phyloP scores from a whole-genome alignment of 202 grass and related monocot species.

The Brachypodium distachyon region DNA sequence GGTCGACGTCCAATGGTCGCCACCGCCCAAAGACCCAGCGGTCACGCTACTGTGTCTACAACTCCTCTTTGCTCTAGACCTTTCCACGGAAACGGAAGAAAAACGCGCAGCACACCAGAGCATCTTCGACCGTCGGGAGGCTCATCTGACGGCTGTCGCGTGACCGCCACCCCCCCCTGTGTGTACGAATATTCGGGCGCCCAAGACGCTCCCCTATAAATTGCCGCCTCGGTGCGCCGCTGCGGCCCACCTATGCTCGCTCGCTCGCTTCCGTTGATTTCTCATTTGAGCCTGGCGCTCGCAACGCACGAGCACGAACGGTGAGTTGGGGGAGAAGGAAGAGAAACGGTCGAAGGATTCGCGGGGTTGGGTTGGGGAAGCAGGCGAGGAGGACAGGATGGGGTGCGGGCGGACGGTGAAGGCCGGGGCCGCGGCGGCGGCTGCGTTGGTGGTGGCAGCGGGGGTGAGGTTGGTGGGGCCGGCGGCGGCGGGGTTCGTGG shows the following conservation, averaged over 20 bases:
- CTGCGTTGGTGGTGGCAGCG: conserved; percentile 32
- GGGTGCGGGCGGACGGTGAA: conserved; percentile 37
- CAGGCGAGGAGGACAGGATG: conserved; percentile 19
- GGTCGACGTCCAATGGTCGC: neutral
- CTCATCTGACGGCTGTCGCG: neutral
- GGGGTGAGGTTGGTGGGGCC: conserved; percentile 35
- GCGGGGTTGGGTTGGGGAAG: neutral
- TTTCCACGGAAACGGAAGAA: neutral
- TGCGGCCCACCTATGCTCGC: neutral
- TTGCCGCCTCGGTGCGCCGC: neutral
- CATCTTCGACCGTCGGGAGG: neutral
- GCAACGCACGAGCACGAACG: neutral
- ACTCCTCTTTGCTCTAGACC: no score
- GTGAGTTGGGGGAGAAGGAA: neutral
- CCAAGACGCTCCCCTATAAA: conserved; percentile 17
- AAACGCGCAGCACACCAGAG: neutral
- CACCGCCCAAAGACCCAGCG: conserved; percentile 25
- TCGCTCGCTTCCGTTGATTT: neutral
- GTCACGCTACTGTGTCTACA: neutral
- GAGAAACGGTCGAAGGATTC: neutral
- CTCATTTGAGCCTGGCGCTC: neutral
- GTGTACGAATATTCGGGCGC: neutral
- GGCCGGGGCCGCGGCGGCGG: conserved; percentile 9
- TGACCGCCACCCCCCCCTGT: neutral
- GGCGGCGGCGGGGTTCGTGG: conserved; percentile 27